A percentile compares a stretch with the other conserved stretches of the same genome.
Conservation (phyloP, 139 green algal genomes). For the Picocystis salinarum region DNA sequence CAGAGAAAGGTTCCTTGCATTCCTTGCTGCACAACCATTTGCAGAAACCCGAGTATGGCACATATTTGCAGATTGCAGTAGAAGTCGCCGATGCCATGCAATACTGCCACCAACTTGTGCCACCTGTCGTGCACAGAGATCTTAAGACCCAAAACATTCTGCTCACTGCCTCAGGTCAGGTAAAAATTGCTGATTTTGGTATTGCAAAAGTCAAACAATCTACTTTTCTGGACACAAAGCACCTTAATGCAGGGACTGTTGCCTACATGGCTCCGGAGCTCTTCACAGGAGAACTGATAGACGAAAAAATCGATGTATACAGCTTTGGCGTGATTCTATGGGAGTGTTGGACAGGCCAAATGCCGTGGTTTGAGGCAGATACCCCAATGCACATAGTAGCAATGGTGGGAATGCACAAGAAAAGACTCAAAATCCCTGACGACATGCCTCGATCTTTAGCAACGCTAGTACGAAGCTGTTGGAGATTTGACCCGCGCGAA, state of each 20-base stretch:
- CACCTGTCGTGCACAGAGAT: conserved; percentile 54
- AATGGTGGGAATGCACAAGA: too few species aligned
- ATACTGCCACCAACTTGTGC: conserved; percentile 30
- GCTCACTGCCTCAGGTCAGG: conserved; percentile 32
- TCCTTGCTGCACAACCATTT: conserved; percentile 28
- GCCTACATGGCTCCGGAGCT: conserved; percentile 57
- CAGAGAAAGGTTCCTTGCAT: conserved; percentile 27
- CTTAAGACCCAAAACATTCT: conserved; percentile 82
- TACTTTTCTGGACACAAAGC: conserved; percentile 35
- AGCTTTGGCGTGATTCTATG: conserved; percentile 77
- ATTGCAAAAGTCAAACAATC: conserved; percentile 15
- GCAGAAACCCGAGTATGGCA: too few species aligned
- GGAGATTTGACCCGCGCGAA: conserved; percentile 23
- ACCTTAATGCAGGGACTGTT: conserved; percentile 38
- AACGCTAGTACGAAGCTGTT: conserved; percentile 40
- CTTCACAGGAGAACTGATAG: conserved; percentile 20
- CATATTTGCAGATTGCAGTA: conserved; percentile 15
- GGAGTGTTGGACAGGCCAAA: conserved; percentile 58
- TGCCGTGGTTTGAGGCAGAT: conserved; percentile 60
- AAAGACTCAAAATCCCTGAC: conserved; percentile 26
- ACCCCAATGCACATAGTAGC: conserved; percentile 52
- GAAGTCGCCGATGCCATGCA: conserved; percentile 48
- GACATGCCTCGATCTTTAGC: conserved; percentile 18
- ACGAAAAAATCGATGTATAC: conserved; percentile 77
- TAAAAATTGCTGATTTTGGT: conserved; percentile 82